Base-by-base conservation (phyloP, 805 yeast genomes). In the Sugiyamaella smithiae region DNA sequence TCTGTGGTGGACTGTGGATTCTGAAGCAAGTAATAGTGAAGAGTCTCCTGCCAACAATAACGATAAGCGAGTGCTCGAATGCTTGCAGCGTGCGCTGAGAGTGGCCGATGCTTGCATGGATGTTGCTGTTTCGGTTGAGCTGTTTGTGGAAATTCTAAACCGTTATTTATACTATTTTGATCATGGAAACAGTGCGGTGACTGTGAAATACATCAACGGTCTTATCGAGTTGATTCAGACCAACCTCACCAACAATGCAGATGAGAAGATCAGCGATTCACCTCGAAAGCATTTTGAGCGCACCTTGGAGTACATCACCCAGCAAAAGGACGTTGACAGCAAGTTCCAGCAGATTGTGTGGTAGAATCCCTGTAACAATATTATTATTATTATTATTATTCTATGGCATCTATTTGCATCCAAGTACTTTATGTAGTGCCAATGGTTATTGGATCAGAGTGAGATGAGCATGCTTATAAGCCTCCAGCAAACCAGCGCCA, bases 101-200 rank as follows among this genome's bases (percentile, higher is more conserved):
- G 88, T 88, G 5, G 96, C 97, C 0, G 98, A 93, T 64, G 85
- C 93, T n/a, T 86, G 93, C 49, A 83, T 90, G 82, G 98, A 91
- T 62, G 71, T 69, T 45, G 77, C 73, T 36, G 84, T 81, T 40
- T 85, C 88, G 29, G 72, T 85, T 49, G 91, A 88, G 66, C 72
- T 93, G 48, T 90, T 91, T 70, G 83, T 91, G 40, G 98, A 93
- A 68, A 88, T 93, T 17, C 72, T 93, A 55, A 88, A 88, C 69
- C 78, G 88, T 54, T 88, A 95, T 54, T 67, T 91, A 31, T 88
- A 89, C 61, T 93, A 84, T 66, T 84, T 85, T 65, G 84, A 86
- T 47, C 90, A 85, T 58, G 96, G 93, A 2, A 84, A 82, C 57
- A 77, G 76, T 42, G 71, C 69, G 26, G 81, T 91, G 25, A 84